Percentiles rank a stretch among this genome's conserved stretches.
phyloP scores from a whole-genome alignment of 441 rosid species.

The Euphorbia celastroides region DNA sequence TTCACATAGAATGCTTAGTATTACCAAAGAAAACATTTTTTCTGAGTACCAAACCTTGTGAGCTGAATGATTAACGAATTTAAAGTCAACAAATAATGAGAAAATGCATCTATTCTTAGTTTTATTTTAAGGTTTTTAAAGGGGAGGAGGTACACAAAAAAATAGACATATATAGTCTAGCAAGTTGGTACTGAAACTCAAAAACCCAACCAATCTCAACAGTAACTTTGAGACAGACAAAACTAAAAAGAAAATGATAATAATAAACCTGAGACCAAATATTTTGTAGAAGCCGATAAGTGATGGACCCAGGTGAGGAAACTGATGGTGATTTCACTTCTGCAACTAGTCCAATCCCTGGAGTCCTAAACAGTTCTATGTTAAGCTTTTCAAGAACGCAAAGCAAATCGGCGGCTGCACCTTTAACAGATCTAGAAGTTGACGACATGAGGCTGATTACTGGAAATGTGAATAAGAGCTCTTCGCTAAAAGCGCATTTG shows the following conservation, averaged over 20 bases:
- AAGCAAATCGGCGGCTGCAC: slow-evolving; percentile 69
- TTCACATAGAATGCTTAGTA: not conserved
- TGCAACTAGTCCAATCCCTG: slow-evolving; percentile 37
- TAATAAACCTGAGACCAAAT: slow-evolving; percentile 75
- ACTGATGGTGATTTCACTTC: slow-evolving; percentile 37
- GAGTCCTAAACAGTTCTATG: slow-evolving; percentile 38
- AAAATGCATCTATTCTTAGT: not conserved
- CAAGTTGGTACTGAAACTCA: not conserved
- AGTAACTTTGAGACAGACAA: slow-evolving; percentile 1
- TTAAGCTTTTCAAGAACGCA: slow-evolving; percentile 53
- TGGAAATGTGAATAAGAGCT: slow-evolving; percentile 71
- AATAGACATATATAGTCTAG: not conserved
- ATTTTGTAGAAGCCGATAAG: slow-evolving; percentile 61
- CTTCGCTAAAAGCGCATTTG: slow-evolving; percentile 42
- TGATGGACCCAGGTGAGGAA: slow-evolving; percentile 52
- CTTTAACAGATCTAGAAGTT: slow-evolving; percentile 75
- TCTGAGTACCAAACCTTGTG: not conserved
- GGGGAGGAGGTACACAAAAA: not conserved
- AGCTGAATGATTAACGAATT: not conserved
- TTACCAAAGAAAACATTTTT: not conserved
- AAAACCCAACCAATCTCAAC: slow-evolving; percentile 5
- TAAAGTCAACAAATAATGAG: not conserved
- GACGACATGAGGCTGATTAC: slow-evolving; percentile 71
- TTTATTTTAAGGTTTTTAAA: not conserved
- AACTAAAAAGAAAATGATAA: slow-evolving; percentile 5